Conservation (phyloP, 352 stramenopile species). For the Thalassiosira oceanica region DNA sequence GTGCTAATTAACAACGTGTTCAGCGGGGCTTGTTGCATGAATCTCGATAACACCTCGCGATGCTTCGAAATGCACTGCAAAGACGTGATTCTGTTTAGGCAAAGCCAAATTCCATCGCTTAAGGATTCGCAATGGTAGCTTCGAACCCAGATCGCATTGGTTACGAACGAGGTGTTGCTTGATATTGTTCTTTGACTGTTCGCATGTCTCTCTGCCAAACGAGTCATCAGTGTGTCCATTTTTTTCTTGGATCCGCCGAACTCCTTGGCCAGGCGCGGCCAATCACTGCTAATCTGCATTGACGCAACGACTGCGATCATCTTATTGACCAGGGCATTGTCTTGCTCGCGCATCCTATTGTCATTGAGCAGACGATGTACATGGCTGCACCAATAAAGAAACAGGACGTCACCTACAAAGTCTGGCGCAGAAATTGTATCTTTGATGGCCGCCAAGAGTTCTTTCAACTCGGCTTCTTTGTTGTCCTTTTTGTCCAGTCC, state of each 20-base stretch:
- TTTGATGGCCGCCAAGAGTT: conserved; percentile 14
- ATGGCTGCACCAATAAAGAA: conserved; percentile 15
- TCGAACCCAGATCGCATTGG: conserved; percentile 38
- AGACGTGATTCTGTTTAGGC: conserved; percentile 14
- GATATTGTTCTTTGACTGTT: conserved; percentile 5
- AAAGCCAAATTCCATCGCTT: conserved; percentile 1
- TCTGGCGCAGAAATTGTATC: conserved; percentile 5
- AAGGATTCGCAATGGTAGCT: conserved; percentile 14
- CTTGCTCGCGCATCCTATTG: conserved; percentile 4
- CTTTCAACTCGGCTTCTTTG: conserved; percentile 9
- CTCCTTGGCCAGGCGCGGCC: no score
- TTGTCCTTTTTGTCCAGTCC: conserved; percentile 2
- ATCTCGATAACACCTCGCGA: conserved; percentile 8
- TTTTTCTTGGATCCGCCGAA: neutral
- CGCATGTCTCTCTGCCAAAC: conserved; percentile 1
- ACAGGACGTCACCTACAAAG: conserved; percentile 21
- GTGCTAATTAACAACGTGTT: conserved; percentile 29
- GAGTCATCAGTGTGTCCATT: neutral
- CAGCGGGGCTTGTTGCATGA: conserved; percentile 15
- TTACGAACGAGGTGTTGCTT: conserved; percentile 11
- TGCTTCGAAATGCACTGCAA: conserved; percentile 9
- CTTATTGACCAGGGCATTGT: conserved; percentile 11
- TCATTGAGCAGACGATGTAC: neutral
- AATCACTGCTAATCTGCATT: neutral
- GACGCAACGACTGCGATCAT: conserved; percentile 1